Evolutionary conservation across 2,329 filamentous ascomycete species (phyloP).

Genomic region (Botrytis byssoidea): DNA sequence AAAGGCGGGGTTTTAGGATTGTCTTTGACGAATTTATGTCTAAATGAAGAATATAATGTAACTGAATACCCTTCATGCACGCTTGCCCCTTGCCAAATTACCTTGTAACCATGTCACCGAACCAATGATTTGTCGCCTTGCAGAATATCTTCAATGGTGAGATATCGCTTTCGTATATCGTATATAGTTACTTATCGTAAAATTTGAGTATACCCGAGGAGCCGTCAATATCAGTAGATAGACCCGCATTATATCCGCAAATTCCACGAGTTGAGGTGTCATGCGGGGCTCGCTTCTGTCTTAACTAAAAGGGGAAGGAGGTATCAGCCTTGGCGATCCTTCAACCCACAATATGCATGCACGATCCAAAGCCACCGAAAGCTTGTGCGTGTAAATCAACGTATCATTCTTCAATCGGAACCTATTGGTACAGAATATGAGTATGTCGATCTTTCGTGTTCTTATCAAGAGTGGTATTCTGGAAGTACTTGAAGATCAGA

Average conservation of each 20-base stretch:
- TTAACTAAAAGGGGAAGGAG: constrained; percentile 8
- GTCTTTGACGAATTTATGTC: neutral
- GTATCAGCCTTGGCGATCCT: neutral
- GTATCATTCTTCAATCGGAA: neutral
- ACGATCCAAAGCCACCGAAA: neutral
- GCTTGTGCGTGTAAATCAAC: neutral
- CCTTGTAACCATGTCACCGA: neutral
- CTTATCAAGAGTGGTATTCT: neutral
- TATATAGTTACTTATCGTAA: neutral
- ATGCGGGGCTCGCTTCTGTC: constrained; percentile 1
- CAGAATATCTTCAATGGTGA: neutral
- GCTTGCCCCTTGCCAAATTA: neutral
- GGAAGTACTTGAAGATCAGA: neutral
- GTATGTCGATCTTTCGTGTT: neutral
- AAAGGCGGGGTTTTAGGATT: neutral
- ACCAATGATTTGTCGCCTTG: neutral
- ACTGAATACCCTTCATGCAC: no score
- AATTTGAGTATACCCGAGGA: neutral
- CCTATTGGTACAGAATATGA: neutral
- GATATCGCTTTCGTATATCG: neutral
- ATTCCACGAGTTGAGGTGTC: neutral
- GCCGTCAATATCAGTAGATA: neutral
- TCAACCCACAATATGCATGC: constrained; percentile 11
- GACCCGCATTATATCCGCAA: neutral
- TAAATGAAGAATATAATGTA: neutral